phyloP scores from a whole-genome alignment of 108 stramenopile genomes.

The Fragilariopsis cylindrus region DNA sequence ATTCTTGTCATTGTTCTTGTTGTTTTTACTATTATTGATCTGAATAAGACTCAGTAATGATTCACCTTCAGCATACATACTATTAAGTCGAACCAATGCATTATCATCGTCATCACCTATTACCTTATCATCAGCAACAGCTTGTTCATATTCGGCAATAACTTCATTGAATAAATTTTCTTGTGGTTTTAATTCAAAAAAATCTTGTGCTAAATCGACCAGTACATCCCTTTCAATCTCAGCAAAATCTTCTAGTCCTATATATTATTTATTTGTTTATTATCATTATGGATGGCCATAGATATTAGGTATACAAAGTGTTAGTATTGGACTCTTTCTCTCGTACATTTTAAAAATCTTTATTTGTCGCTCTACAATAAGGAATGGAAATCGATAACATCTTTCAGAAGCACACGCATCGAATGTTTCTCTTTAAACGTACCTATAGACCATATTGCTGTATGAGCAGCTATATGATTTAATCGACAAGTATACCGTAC shows the following conservation, averaged over 20 bases:
- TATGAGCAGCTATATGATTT: conserved; percentile 88
- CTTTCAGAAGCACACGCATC: background rate
- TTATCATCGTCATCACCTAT: conserved; percentile 16
- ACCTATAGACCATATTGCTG: conserved; percentile 66
- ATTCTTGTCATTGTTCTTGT: background rate
- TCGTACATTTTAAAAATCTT: too few relatives aligned
- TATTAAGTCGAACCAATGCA: conserved; percentile 12
- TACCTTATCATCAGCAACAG: background rate
- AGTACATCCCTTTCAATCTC: conserved; percentile 23
- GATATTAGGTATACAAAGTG: too few relatives aligned
- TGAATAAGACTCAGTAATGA: conserved; percentile 21
- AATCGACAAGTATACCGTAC: conserved; percentile 87
- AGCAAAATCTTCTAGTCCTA: conserved; percentile 28
- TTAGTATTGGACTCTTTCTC: too few relatives aligned
- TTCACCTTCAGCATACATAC: conserved; percentile 17
- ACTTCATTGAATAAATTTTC: conserved; percentile 14
- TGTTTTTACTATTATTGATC: background rate
- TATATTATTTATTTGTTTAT: background rate
- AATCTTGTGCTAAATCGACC: conserved; percentile 33
- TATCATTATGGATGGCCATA: too few relatives aligned
- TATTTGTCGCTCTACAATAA: too few relatives aligned
- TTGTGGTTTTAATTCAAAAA: conserved; percentile 37
- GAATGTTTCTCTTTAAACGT: conserved; percentile 6
- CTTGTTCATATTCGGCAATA: background rate
- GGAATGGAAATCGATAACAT: too few relatives aligned